Conservation (phyloP, 179 eudicot genomes). For the Spergularia azorica region DNA sequence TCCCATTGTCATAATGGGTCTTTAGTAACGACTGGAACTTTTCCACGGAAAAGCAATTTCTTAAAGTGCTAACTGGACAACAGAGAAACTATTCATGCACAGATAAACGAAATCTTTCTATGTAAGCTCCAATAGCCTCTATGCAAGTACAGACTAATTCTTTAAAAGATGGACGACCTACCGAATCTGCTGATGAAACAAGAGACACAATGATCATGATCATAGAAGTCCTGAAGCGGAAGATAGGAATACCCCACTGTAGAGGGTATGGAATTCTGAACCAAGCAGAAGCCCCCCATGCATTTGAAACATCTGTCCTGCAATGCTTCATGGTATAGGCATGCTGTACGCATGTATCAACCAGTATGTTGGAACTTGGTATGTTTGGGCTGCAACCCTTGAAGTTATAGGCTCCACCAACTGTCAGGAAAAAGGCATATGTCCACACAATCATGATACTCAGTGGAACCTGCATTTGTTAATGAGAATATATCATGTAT, state of each 20-base stretch:
- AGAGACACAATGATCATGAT: constrained; percentile 80
- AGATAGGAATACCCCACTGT: constrained; percentile 95
- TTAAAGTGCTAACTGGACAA: not conserved
- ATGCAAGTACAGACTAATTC: not conserved
- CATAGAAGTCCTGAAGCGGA: constrained; percentile 76
- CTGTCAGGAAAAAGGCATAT: constrained; percentile 92
- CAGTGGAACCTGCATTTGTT: constrained; percentile 72
- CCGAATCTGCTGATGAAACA: constrained; percentile 86
- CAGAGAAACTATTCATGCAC: not conserved
- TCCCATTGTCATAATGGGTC: too few species aligned
- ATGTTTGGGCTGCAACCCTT: constrained; percentile 72
- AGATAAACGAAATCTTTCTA: not conserved
- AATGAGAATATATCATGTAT: not conserved
- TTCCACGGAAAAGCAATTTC: not conserved
- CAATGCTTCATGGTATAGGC: constrained; percentile 94
- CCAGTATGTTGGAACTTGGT: constrained; percentile 82
- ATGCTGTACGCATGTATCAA: constrained; percentile 73
- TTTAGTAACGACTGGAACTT: not conserved
- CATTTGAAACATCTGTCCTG: constrained; percentile 92
- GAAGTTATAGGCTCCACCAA: constrained; percentile 93
- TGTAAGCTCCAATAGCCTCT: constrained; percentile 10
- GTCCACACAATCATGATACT: constrained; percentile 82
- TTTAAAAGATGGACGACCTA: constrained; percentile 38
- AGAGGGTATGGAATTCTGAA: constrained; percentile 86
- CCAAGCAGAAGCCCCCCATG: constrained; percentile 87